Percentiles rank a stretch among this genome's conserved stretches.
These are phyloP conservation scores for Euphorbia celastroides DNA, from an alignment of 441 rosid species.

Conservation along the genomic window DNA sequence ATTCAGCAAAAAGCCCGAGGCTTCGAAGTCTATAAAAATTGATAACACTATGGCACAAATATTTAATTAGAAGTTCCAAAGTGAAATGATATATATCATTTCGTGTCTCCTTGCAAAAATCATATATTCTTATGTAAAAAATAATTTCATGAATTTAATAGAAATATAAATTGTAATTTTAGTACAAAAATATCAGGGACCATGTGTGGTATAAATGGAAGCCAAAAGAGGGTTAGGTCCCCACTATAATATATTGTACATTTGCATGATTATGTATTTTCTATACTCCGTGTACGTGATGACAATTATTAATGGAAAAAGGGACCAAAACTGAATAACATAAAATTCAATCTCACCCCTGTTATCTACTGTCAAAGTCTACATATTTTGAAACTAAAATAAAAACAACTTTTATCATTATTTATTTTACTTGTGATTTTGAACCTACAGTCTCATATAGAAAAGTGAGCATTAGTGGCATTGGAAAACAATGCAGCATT, in stretches of 20 bases:
- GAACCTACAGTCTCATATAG: not conserved
- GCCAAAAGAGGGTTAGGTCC: not conserved
- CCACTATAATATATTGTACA: not conserved
- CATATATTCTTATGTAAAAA: not conserved
- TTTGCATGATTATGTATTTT: not conserved
- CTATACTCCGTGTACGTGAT: not conserved
- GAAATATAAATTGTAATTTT: not conserved
- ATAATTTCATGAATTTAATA: not conserved
- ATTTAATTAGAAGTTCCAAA: too few relatives aligned
- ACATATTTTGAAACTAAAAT: not conserved
- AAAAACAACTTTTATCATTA: too few relatives aligned
- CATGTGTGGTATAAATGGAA: not conserved
- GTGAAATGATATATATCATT: too few relatives aligned
- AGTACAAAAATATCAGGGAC: not conserved
- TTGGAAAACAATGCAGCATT: slow-evolving; percentile 4
- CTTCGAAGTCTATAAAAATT: too few relatives aligned
- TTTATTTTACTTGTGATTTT: too few relatives aligned
- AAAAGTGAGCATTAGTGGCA: not conserved
- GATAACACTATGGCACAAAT: too few relatives aligned
- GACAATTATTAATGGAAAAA: not conserved
- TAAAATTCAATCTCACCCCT: not conserved
- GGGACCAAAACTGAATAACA: not conserved
- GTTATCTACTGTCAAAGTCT: not conserved
- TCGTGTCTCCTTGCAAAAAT: too few relatives aligned
- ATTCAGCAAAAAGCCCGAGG: too few relatives aligned